Percentiles rank a stretch among this genome's conserved stretches.
These are phyloP conservation scores for Amauroascus verrucosus DNA, from an alignment of 2,329 filamentous ascomycete genomes.

Conservation along the genomic window DNA sequence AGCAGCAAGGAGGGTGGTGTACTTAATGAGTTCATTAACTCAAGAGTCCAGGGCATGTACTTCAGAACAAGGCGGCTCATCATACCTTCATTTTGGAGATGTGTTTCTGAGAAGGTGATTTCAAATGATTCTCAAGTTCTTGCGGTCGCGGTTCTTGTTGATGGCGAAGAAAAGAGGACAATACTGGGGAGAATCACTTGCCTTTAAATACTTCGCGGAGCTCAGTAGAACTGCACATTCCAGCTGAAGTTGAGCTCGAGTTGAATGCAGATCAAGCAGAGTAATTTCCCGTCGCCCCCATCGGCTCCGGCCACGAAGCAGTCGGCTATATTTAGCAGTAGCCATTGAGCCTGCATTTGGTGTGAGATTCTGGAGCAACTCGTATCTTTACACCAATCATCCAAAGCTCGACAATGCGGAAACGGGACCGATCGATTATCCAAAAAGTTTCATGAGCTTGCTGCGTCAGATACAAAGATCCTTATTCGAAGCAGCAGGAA, in stretches of 20 bases:
- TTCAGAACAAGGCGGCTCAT: not conserved
- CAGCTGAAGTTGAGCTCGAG: not conserved
- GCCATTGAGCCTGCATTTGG: not conserved
- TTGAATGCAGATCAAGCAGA: not conserved
- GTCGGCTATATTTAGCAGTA: not conserved
- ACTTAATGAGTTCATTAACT: not conserved
- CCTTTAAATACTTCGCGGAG: not conserved
- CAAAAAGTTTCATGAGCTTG: not conserved
- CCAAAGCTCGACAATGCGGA: not conserved
- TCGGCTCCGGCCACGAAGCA: not conserved
- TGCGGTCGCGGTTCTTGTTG: not conserved
- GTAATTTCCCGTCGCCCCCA: not conserved
- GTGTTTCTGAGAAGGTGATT: not conserved
- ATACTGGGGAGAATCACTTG: not conserved
- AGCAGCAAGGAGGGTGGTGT: constrained; percentile 1
- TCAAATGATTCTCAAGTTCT: not conserved
- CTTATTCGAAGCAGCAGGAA: too few relatives aligned
- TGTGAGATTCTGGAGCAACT: not conserved
- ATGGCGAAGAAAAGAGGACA: not conserved
- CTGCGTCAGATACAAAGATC: not conserved
- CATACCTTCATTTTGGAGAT: not conserved
- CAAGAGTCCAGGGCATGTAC: not conserved
- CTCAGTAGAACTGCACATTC: not conserved
- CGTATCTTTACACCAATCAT: not conserved
- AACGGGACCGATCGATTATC: not conserved